Evolutionary conservation across 352 stramenopile species (phyloP), one percentile per base, ranked within the genome.

Genomic region (Phytophthora tentaculata): DNA sequence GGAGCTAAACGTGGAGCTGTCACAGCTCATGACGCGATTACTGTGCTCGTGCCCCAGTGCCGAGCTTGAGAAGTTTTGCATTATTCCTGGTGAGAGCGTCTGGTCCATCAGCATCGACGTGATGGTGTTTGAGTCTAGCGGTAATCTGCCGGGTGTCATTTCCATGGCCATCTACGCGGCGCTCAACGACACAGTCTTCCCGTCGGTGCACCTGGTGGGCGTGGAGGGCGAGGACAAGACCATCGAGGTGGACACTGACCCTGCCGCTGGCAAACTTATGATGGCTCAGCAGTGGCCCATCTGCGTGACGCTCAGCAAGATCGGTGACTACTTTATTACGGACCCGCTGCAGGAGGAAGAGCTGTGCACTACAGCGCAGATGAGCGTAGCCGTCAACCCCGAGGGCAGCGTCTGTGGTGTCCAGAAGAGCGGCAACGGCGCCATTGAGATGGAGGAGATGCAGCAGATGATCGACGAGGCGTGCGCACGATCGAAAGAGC

Each of bases 101-200:
- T 94, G 86, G 86, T 69, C 67, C 43, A 81, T 92, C 47, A 74
- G 78, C 57, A 78, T 94, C 29, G 86, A 94, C 65, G 80, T 92
- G 20, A 89, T 88, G 74, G 84, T 94, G 26, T 92, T 92, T 53
- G 86, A 94, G 59, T 89, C 86, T 5, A 90, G 70, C 16, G 86
- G 86, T 7, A 94, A 92, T 63, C 61, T 94, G 39, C 79, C 82
- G 0, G 84, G 92, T 29, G 58, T 92, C 43, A 91, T 94, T 54
- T 91, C 84, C 35, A 87, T 94, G 73, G 84, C 86, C 14, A 85
- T 91, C 47, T 92, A 94, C 68, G 84, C 82, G n/a, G 86, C 86
- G 26, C 73, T 94, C 20, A 89, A 88, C 61, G 83, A 92, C 69
- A 94, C 86, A 26, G 68, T 94, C 37, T 88, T 94, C 59, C 86